These are phyloP conservation scores for Sporothrix brasiliensis DNA, from an alignment of 2,329 filamentous ascomycete species.

Conservation along the genomic window DNA sequence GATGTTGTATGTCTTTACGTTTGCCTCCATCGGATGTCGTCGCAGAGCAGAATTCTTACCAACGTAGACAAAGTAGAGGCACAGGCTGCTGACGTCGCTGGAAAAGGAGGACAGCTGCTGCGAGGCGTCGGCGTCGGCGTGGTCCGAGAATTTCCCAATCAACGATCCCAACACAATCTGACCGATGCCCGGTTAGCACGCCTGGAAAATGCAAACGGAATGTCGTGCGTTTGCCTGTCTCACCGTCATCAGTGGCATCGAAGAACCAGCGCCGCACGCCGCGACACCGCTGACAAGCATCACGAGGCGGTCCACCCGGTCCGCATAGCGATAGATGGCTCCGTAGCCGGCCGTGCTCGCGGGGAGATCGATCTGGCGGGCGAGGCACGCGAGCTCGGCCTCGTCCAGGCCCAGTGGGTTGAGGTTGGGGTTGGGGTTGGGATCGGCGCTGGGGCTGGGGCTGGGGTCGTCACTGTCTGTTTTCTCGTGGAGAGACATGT, in stretches of 20 bases:
- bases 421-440: too few species aligned
- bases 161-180: conserved; percentile 5
- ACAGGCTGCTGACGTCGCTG: neutral
- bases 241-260: conserved; percentile 27
- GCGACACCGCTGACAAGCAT: conserved; percentile 2
- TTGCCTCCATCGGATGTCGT: neutral
- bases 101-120: neutral
- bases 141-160: conserved; percentile 12
- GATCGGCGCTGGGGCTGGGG: too few species aligned
- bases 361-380: conserved; percentile 17
- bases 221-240: neutral
- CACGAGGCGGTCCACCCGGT: conserved; percentile 20
- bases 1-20: too few species aligned
- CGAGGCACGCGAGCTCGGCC: neutral
- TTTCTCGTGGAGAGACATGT: conserved; percentile 33
- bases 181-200: neutral
- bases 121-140: neutral
- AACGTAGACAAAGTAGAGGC: conserved; percentile 6
- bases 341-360: conserved; percentile 10
- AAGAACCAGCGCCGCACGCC: conserved; percentile 16
- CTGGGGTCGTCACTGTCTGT: neutral
- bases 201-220: neutral
- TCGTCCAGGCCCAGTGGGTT: neutral
- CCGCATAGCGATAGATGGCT: conserved; percentile 24
- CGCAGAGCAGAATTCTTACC: neutral